Base-by-base conservation (phyloP, 805 yeast species). In the Hyphopichia homilentoma region DNA sequence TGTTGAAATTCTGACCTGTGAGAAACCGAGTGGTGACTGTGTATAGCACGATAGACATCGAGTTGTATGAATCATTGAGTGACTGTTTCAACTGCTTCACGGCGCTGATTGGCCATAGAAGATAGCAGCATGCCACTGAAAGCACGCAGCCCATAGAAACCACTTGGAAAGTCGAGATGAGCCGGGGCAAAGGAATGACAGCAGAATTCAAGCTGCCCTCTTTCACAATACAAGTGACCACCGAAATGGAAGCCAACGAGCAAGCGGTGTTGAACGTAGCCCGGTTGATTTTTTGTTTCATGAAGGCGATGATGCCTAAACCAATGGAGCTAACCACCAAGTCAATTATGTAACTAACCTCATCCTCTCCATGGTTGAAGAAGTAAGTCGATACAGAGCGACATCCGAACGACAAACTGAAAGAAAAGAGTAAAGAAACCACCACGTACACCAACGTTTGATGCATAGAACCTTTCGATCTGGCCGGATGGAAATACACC, bases 251-350 rank as follows among this genome's bases (percentile, higher is more conserved):
- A 2, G 89, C 84, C 29, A 84, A 59, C 0, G 88, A 78, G 46
- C 93, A 82, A 0, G 95, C 90, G 8, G 90, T 84, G 45, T 82
- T 83, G 57, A 84, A 85, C 0, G 84, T 81, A 13, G 74, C 80
- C 47, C 73, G 76, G 44, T 73, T 70, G 33, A 84, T 75, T 38
- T 72, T 67, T 46, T 80, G 86, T 42, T 86, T 85, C 64, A 76
- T 67, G 45, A 69, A 81, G 1, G 93, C 82, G 18, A 86, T 71
- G 11, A 72, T 40, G 0, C 93, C 93, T 16, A 84, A 58, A 0
- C 85, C 74, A 2, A 62, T 48, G 32, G 72, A 79, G 44, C 69
- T 73, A 24, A 68, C 65, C 1, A 75, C 37, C 22, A 84, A 62
- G 45, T 81, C 81, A 17, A 79, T 64, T 12, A 68, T 48, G 33